Conservation (phyloP, 352 stramenopile genomes). For the Pilasporangium apinafurcum region DNA sequence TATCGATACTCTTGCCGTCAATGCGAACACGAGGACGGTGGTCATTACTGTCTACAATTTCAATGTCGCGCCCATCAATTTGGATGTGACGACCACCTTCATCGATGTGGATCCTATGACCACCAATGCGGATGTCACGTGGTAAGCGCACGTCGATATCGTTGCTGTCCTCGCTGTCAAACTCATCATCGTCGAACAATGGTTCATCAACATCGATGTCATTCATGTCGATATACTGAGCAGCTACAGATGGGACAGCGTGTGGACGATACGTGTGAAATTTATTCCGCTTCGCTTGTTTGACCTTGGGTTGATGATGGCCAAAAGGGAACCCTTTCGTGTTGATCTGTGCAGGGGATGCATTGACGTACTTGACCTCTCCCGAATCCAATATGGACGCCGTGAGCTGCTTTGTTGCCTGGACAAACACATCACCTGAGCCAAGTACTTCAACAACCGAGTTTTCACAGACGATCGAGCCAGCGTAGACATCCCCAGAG, state of each 20-base stretch:
- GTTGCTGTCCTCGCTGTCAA: no score
- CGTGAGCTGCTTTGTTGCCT: slow-evolving; percentile 29
- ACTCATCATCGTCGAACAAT: slow-evolving; percentile 4
- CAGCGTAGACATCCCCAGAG: slow-evolving; percentile 27
- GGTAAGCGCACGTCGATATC: no score
- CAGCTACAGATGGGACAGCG: slow-evolving; percentile 5
- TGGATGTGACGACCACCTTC: no score
- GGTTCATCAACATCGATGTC: slow-evolving; percentile 1
- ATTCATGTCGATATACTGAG: no score
- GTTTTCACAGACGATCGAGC: slow-evolving; percentile 30
- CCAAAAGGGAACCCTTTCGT: slow-evolving; percentile 3
- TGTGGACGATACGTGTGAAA: not conserved
- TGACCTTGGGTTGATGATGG: slow-evolving; percentile 3
- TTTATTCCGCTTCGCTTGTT: not conserved
- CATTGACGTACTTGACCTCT: slow-evolving; percentile 25
- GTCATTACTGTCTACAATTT: no score
- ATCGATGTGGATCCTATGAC: no score
- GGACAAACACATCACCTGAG: slow-evolving; percentile 26
- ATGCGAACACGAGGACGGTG: no score
- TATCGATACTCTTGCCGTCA: no score
- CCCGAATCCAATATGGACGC: slow-evolving; percentile 19
- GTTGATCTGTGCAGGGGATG: slow-evolving; percentile 20
- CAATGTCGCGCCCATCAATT: no score
- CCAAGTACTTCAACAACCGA: slow-evolving; percentile 34
- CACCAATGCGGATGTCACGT: no score